Evolutionary conservation across 495 filamentous ascomycete genomes (phyloP).

Genomic region (Xylaria cubensis): DNA sequence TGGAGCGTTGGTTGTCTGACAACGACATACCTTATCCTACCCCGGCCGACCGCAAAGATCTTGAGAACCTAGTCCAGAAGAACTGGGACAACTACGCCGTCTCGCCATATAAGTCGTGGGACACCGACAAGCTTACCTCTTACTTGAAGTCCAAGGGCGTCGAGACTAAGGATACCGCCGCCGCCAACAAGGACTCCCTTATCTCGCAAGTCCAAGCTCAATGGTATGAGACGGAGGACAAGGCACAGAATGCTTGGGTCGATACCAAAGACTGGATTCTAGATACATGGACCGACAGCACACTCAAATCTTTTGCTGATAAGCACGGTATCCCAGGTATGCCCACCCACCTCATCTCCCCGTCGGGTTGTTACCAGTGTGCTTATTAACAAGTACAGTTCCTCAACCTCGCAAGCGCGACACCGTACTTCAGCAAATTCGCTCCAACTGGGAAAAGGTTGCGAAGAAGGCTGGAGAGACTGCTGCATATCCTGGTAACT

Average conservation of each 20-base stretch:
- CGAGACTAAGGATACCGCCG: constrained; percentile 66
- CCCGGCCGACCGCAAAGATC: constrained; percentile 83
- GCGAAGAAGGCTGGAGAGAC: constrained; percentile 87
- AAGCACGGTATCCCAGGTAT: constrained; percentile 78
- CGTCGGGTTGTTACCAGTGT: background rate
- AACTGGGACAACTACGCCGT: constrained; percentile 82
- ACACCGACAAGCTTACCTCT: constrained; percentile 64
- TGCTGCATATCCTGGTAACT: constrained; percentile 87
- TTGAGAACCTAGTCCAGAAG: constrained; percentile 81
- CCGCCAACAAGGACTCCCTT: constrained; percentile 69
- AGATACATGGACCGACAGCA: constrained; percentile 74
- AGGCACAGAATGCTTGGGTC: constrained; percentile 69
- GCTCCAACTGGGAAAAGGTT: constrained; percentile 79
- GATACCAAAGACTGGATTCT: constrained; percentile 91
- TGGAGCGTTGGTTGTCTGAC: constrained; percentile 96
- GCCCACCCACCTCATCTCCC: background rate
- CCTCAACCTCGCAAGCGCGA: constrained; percentile 89
- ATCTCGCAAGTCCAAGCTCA: constrained; percentile 68
- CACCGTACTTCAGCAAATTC: constrained; percentile 74
- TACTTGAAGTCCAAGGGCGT: constrained; percentile 74
- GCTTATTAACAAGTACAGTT: constrained; percentile 37
- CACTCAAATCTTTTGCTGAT: constrained; percentile 92
- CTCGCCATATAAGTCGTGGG: constrained; percentile 74
- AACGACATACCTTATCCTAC: constrained; percentile 87
- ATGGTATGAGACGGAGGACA: constrained; percentile 81